Conservation (phyloP, 768 basidiomycete genomes). For the Podaxis sp. region DNA sequence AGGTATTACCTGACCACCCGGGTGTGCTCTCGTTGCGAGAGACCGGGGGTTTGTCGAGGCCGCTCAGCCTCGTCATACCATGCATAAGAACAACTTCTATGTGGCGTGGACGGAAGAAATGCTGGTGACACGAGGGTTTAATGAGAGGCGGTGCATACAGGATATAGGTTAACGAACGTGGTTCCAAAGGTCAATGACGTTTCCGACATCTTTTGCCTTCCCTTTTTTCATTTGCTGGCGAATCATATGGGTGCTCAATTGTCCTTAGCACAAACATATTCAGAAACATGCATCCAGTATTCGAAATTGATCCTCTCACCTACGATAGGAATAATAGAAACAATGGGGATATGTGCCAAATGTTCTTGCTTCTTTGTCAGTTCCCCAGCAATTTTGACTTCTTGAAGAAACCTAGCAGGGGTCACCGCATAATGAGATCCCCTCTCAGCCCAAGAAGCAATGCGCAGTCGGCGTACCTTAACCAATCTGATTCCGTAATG, state of each 20-base stretch:
- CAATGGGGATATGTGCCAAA: neutral
- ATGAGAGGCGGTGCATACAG: neutral
- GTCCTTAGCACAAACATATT: conserved; percentile 14
- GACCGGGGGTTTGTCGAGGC: conserved; percentile 19
- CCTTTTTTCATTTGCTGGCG: conserved; percentile 27
- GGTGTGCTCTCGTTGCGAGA: conserved; percentile 19
- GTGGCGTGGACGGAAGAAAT: conserved; percentile 47
- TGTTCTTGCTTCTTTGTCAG: neutral
- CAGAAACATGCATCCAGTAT: neutral
- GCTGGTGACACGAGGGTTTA: conserved; percentile 30
- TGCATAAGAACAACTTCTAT: conserved; percentile 42
- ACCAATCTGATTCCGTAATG: conserved; percentile 51
- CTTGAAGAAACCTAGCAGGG: neutral
- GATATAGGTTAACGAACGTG: conserved; percentile 25
- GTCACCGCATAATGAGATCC: neutral
- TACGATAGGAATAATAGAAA: conserved; percentile 7
- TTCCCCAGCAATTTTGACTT: conserved; percentile 6
- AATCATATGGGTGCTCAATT: conserved; percentile 27
- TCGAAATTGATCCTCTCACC: neutral
- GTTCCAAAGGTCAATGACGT: conserved; percentile 51
- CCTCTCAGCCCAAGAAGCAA: neutral
- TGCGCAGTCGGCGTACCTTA: conserved; percentile 26
- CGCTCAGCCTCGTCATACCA: conserved; percentile 25
- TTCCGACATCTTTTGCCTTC: conserved; percentile 37
- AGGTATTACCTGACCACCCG: conserved; percentile 32